These are phyloP conservation scores for Neoboletus brunneissimus DNA, from an alignment of 768 basidiomycete genomes.

Conservation along the genomic window DNA sequence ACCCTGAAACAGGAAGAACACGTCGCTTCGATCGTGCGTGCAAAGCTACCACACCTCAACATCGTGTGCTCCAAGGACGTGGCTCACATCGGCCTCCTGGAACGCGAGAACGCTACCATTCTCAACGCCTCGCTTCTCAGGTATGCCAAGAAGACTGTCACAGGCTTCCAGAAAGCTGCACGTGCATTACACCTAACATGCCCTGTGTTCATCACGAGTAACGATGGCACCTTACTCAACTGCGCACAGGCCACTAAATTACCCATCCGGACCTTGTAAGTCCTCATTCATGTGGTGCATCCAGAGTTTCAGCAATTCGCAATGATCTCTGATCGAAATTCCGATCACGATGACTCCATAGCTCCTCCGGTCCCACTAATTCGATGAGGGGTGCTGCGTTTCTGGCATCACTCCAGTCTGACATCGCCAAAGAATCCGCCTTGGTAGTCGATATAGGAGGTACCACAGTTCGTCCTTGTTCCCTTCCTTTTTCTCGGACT, in stretches of 20 bases:
- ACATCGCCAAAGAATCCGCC: conserved; percentile 35
- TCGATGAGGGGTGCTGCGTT: conserved; percentile 69
- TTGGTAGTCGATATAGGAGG: conserved; percentile 66
- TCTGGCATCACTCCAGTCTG: conserved; percentile 43
- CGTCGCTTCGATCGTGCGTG: conserved; percentile 42
- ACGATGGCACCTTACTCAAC: conserved; percentile 54
- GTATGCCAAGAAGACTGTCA: conserved; percentile 55
- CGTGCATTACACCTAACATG: conserved; percentile 45
- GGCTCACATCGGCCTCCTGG: conserved; percentile 56
- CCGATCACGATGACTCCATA: conserved; percentile 12
- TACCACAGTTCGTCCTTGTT: conserved; percentile 43
- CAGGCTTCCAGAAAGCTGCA: conserved; percentile 52
- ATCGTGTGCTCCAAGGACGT: conserved; percentile 57
- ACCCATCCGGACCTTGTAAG: conserved; percentile 57
- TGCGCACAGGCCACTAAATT: conserved; percentile 49
- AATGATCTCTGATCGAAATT: conserved; percentile 1
- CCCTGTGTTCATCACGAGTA: conserved; percentile 57
- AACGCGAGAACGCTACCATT: conserved; percentile 67
- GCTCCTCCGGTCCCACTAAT: conserved; percentile 59
- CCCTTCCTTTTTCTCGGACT: conserved; percentile 4
- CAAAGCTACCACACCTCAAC: conserved; percentile 40
- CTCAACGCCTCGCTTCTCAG: conserved; percentile 62
- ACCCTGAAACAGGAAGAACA: conserved; percentile 45
- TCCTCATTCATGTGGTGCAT: conserved; percentile 21
- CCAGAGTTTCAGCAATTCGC: conserved; percentile 4